These are phyloP conservation scores for Yarrowia sp. DNA, from an alignment of 805 yeast species.

Conservation along the genomic window DNA sequence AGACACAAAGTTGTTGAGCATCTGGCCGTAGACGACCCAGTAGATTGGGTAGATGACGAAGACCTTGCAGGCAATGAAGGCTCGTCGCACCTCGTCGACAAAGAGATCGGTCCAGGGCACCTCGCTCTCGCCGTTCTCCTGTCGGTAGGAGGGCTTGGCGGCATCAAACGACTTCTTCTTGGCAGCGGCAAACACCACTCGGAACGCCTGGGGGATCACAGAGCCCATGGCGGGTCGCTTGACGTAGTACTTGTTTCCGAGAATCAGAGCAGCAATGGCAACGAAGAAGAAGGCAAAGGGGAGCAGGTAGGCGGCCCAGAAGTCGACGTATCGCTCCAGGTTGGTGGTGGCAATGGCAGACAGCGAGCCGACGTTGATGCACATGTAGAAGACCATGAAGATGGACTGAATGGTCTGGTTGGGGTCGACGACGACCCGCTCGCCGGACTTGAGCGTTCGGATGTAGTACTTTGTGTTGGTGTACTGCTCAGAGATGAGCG, in stretches of 20 bases:
- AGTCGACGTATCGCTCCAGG: constrained; percentile 67
- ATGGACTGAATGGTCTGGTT: constrained; percentile 73
- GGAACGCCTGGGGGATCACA: constrained; percentile 63
- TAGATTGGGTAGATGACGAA: constrained; percentile 73
- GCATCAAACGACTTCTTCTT: constrained; percentile 58
- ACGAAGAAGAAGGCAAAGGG: constrained; percentile 73
- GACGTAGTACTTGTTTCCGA: constrained; percentile 63
- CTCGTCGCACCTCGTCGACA: constrained; percentile 73
- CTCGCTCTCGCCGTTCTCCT: constrained; percentile 53
- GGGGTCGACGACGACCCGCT: constrained; percentile 72
- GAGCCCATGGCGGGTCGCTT: constrained; percentile 68
- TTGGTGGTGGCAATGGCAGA: constrained; percentile 80
- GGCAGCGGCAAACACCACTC: constrained; percentile 54
- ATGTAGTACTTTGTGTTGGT: constrained; percentile 67
- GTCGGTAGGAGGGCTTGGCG: constrained; percentile 65
- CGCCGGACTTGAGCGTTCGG: constrained; percentile 64
- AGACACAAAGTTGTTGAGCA: constrained; percentile 73
- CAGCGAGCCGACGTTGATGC: constrained; percentile 77
- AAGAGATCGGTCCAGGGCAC: constrained; percentile 70
- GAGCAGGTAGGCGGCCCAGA: constrained; percentile 70
- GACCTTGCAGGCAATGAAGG: constrained; percentile 74
- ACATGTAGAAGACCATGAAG: constrained; percentile 76
- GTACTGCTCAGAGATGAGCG: constrained; percentile 77
- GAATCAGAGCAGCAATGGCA: constrained; percentile 59
- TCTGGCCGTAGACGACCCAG: constrained; percentile 77